These are phyloP conservation scores for Fusarium palustre DNA, from an alignment of 2,329 filamentous ascomycete genomes.

Conservation along the genomic window DNA sequence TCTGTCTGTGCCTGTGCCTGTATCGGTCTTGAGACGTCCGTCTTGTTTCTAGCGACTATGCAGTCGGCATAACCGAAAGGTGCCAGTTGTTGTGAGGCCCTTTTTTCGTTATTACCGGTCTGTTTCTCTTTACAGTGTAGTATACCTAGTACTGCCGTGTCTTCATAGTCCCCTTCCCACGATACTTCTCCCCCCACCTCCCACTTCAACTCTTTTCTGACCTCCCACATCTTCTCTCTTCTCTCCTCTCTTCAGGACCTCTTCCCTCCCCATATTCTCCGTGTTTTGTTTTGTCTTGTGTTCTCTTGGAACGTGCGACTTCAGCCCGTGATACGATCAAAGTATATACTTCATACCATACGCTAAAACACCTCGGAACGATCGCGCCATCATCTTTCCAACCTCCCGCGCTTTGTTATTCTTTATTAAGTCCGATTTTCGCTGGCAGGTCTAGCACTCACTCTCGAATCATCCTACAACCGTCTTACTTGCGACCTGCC, in stretches of 20 bases:
- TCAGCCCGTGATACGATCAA: constrained; percentile 36
- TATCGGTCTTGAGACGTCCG: background rate
- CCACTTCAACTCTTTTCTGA: constrained; percentile 27
- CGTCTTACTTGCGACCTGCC: constrained; percentile 22
- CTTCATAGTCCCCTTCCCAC: constrained; percentile 16
- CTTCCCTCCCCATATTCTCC: constrained; percentile 14
- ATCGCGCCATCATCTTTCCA: constrained; percentile 35
- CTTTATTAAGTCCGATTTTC: constrained; percentile 32
- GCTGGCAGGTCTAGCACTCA: constrained; percentile 38
- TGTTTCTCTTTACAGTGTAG: constrained; percentile 1
- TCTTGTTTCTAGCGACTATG: constrained; percentile 8
- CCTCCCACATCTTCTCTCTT: constrained; percentile 30
- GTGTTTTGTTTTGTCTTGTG: constrained; percentile 22
- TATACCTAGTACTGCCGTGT: background rate
- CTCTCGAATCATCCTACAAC: constrained; percentile 24
- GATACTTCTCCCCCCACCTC: constrained; percentile 37
- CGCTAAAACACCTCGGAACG: constrained; percentile 24
- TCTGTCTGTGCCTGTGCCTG: constrained; percentile 25
- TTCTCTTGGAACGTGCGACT: constrained; percentile 37
- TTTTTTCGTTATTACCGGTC: constrained; percentile 29
- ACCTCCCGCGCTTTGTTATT: constrained; percentile 32
- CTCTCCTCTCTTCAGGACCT: constrained; percentile 26
- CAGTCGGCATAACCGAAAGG: constrained; percentile 38
- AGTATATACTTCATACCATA: constrained; percentile 5
- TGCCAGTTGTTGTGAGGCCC: constrained; percentile 42